Evolutionary conservation across 192 early-diverging fungal genomes (phyloP).

Genomic region (Coemansia sp.): DNA sequence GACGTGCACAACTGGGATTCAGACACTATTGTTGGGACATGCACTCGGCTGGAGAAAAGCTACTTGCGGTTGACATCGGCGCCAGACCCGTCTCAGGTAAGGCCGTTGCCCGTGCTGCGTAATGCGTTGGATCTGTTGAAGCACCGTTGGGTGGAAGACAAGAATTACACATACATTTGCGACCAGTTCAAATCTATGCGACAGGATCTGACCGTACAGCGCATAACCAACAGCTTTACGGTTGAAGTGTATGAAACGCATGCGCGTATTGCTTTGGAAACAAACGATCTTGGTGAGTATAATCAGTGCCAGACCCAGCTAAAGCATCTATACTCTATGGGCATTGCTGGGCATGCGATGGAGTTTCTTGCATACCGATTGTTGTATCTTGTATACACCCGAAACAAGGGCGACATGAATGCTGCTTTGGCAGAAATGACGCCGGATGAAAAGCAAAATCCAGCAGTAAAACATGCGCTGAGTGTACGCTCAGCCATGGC

Average conservation of each 20-base stretch:
- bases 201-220: conserved; percentile 95
- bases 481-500: conserved; percentile 75
- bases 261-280: conserved; percentile 94
- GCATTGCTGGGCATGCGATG: conserved; percentile 69
- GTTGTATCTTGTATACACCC: conserved; percentile 84
- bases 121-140: conserved; percentile 76
- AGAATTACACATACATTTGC: conserved; percentile 93
- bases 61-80: conserved; percentile 92
- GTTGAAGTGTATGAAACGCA: conserved; percentile 93
- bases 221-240: conserved; percentile 90
- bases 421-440: conserved; percentile 71
- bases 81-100: conserved; percentile 90
- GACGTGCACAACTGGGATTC: conserved; percentile 78
- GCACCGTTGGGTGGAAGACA: conserved; percentile 76
- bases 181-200: conserved; percentile 96
- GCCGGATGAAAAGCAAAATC: conserved; percentile 60
- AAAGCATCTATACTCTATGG: conserved; percentile 76
- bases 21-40: conserved; percentile 87
- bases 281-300: conserved; percentile 95
- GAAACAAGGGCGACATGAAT: conserved; percentile 84
- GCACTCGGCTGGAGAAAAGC: conserved; percentile 79
- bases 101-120: conserved; percentile 75
- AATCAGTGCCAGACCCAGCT: conserved; percentile 97
- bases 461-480: conserved; percentile 77
- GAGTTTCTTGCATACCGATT: conserved; percentile 95